Base-by-base conservation (phyloP, 176 grass and related monocot species). In the Oryza nivara region DNA sequence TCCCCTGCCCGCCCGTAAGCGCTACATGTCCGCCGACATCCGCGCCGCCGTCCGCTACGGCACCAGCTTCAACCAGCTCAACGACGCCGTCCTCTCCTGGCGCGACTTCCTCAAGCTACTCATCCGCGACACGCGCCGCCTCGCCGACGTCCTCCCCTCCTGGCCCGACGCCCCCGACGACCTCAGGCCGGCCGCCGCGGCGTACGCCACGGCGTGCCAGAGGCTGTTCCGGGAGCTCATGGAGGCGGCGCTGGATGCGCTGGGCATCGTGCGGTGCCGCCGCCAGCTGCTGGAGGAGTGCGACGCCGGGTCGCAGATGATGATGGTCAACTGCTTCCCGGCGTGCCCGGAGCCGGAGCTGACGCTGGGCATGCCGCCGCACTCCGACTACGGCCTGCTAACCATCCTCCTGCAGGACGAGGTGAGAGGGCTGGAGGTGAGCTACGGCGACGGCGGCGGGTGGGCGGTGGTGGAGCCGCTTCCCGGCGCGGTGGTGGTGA, bases 1-100 rank as follows among this genome's bases (percentile, higher is more conserved):
- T 20, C 80, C 88, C 0, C 64, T 78, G 0, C 76, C 73, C 4
- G 83, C 89, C 73, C 87, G 86, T 20, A 26, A 26, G 34, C 46
- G 7, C 88, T 76, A 89, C 80, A 92, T 92, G 90, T 91, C 93
- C 9, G 43, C 72, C 3, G 86, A 95, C 56, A 72, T 91, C 70
- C 73, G 83, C 26, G 47, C 65, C 9, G 75, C 86, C 0, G 90
- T 95, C 76, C 73, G 93, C 38, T 92, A 85, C 76, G 93, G 93
- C 67, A 95, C 93, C 40, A 95, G 93, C 85, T 95, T 92, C 86
- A 92, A 95, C 86, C 90, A 95, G 88, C 80, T 79, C 23, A 86
- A 84, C n/a, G 93, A 95, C 76, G 36, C 60, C 9, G 90, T 95
- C 32, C 90, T 92, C 40, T 95, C 68, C 44, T 95, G 93, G 93